phyloP scores from a whole-genome alignment of 768 basidiomycete species.

The Hericium rajendrae region DNA sequence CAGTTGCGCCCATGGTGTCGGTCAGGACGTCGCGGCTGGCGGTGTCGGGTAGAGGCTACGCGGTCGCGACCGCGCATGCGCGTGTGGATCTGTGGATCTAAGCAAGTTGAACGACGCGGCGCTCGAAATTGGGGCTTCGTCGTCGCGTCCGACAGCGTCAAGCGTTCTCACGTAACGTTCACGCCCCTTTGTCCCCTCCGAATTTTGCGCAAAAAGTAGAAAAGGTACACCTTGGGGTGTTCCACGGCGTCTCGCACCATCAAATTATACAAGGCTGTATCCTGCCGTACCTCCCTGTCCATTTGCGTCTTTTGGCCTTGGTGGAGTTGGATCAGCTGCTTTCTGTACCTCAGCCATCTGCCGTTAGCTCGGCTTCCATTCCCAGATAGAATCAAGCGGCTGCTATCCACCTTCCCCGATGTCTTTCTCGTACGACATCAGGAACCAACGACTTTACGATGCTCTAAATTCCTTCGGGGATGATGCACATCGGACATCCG shows the following conservation, averaged over 20 bases:
- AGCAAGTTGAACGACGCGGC: too few relatives aligned
- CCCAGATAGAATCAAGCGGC: background rate
- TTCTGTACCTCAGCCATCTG: background rate
- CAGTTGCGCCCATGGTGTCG: constrained; percentile 1
- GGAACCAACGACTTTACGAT: constrained; percentile 4
- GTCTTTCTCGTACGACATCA: background rate
- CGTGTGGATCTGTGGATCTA: too few relatives aligned
- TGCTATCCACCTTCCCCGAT: background rate
- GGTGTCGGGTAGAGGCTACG: background rate
- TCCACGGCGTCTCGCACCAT: too few relatives aligned
- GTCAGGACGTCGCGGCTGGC: background rate
- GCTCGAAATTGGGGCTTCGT: too few relatives aligned
- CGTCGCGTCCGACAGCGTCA: too few relatives aligned
- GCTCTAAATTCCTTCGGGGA: background rate
- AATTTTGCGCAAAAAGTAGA: too few relatives aligned
- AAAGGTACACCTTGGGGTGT: too few relatives aligned
- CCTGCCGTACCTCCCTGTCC: too few relatives aligned
- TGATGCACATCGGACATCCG: background rate
- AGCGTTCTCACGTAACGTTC: too few relatives aligned
- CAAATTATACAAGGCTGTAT: too few relatives aligned
- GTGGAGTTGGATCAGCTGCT: background rate
- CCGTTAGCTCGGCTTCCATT: background rate
- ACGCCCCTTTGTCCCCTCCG: too few relatives aligned
- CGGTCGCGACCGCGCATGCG: too few relatives aligned
- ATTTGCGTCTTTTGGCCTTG: background rate